Evolutionary conservation across 176 grass and related monocot genomes (phyloP).

Genomic region (Rhipidocladum racemiflorum): DNA sequence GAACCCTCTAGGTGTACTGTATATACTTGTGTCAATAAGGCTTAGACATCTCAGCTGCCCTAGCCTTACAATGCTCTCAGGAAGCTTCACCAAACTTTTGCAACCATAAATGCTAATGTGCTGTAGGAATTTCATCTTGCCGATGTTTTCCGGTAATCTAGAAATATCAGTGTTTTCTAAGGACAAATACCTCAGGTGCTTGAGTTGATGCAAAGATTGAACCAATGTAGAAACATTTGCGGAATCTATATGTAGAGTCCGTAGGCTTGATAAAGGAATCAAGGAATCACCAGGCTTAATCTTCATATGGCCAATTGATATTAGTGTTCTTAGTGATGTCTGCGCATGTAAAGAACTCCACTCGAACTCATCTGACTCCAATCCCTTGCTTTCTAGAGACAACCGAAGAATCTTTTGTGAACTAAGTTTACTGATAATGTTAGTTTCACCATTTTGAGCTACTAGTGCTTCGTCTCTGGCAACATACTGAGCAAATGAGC

Average conservation of each 20-base stretch:
- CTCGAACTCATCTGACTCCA: background rate
- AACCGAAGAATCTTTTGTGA: background rate
- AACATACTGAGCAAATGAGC: no score
- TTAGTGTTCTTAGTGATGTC: no score
- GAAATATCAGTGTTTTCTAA: background rate
- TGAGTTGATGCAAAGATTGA: constrained; percentile 6
- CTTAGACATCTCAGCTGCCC: background rate
- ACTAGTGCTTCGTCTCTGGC: background rate
- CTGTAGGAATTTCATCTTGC: constrained; percentile 23
- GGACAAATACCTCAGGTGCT: constrained; percentile 38
- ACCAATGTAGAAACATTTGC: background rate
- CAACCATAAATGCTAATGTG: background rate
- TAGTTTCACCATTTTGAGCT: background rate
- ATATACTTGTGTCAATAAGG: background rate
- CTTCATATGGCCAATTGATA: no score
- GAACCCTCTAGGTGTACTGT: background rate
- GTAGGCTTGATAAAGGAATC: no score
- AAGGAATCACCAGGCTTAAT: no score
- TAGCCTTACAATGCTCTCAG: background rate
- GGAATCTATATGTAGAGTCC: background rate
- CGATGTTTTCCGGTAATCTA: constrained; percentile 1
- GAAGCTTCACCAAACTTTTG: background rate
- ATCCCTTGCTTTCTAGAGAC: background rate
- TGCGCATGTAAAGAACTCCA: background rate
- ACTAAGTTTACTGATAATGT: background rate